Conservation (phyloP, 108 stramenopile genomes). For the Cylindrotheca fusiformis region DNA sequence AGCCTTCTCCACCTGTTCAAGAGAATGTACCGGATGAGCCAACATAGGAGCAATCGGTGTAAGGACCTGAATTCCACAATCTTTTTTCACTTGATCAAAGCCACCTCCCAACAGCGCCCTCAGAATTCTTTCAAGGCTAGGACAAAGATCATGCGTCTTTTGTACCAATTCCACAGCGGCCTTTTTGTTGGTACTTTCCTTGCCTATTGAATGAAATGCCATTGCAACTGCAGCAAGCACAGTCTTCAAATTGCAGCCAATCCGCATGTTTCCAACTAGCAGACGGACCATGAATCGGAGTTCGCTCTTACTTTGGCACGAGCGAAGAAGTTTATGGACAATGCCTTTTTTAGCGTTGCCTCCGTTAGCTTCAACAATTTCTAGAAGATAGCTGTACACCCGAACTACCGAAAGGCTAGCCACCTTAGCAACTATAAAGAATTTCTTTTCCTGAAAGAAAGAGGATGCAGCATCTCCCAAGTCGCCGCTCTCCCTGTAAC, state of each 20-base stretch:
- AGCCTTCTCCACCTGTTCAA: conserved; percentile 33
- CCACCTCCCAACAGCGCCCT: conserved; percentile 39
- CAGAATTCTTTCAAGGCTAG: conserved; percentile 27
- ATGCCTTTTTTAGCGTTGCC: conserved; percentile 30
- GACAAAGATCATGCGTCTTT: conserved; percentile 39
- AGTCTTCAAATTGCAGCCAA: conserved; percentile 45
- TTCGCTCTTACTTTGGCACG: conserved; percentile 31
- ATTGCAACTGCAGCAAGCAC: conserved; percentile 39
- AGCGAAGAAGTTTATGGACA: conserved; percentile 32
- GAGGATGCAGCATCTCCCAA: conserved; percentile 43
- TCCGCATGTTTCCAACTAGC: conserved; percentile 43
- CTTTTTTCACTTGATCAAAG: conserved; percentile 24
- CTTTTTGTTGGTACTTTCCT: not conserved
- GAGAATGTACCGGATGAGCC: conserved; percentile 42
- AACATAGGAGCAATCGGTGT: conserved; percentile 55
- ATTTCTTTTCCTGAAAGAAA: conserved; percentile 30
- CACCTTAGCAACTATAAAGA: conserved; percentile 11
- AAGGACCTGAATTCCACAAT: conserved; percentile 33
- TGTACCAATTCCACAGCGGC: conserved; percentile 30
- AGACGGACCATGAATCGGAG: conserved; percentile 47
- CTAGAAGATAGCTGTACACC: conserved; percentile 24
- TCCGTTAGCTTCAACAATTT: conserved; percentile 23
- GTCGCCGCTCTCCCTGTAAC: conserved; percentile 42
- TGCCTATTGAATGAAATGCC: conserved; percentile 12
- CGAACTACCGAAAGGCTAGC: conserved; percentile 14